Evolutionary conservation across 2,329 filamentous ascomycete genomes (phyloP), one percentile per base, ranked within the genome.

Genomic region (Venturia carpophila): DNA sequence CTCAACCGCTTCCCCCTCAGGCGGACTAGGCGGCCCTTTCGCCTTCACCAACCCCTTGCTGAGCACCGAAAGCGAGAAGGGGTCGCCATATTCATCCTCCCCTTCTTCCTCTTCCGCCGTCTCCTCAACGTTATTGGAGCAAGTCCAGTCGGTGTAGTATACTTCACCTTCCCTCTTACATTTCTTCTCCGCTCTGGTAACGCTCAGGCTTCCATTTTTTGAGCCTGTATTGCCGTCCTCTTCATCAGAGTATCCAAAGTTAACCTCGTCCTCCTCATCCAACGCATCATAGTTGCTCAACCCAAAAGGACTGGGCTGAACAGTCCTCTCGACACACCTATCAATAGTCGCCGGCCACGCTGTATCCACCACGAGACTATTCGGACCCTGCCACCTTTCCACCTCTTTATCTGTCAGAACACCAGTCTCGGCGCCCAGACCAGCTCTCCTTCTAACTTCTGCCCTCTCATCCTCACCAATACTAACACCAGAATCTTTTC

Each of bases 271-370:
- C 49, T 78, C 75, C 2, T 71, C 63, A 62, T 79, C 77, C 34
- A 79, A 71, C 11, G 74, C 74, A 65, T 78, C 77, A 68, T 79
- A 79, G 66, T 78, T 78, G n/a, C 73, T 77, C 1, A 77, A 69
- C 3, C 75, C 73, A 11, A 78, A 70, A 1, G 76, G 75, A 1
- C 75, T 76, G 1, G 75, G 74, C 11, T 73, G 72, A 72, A 42
- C 34, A 69, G 62, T 69, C 69, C 3, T 68, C 45, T 42, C 55
- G 49, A 39, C 10, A 17, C 41, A 21, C 30, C 43, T 47, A 6
- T 49, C 45, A 43, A 7, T 11, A 21, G 13, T 9, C 56, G 3
- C 15, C 13, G 52, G 52, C 27, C 30, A 58, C 13, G 17, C 17
- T 15, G 9, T 37, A 58, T 58, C 27, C 47, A 52, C 21, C 13